Base-by-base conservation (phyloP, 2,329 filamentous ascomycete genomes). In the Endocalyx cinctus region DNA sequence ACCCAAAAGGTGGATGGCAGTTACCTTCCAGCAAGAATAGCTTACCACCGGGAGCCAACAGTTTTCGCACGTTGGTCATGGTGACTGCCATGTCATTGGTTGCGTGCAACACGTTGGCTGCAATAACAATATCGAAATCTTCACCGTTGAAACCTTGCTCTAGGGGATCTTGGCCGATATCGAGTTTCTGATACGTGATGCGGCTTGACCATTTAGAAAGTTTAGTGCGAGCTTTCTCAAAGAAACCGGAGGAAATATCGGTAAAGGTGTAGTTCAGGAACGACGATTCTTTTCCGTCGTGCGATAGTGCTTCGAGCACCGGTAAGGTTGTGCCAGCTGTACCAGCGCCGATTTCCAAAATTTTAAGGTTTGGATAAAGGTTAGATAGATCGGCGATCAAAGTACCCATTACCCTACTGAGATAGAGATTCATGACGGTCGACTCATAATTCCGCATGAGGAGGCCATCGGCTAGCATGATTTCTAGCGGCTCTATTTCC, bases 291-390 rank as follows among this genome's bases (percentile, higher is more conserved):
- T 22, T 26, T 13, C 33, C 27, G 11, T 43, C 38, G 46, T 51
- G 54, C 5, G 55, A 52, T 27, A 58, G 52, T 12, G 29, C 41
- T 13, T 47, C 47, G 14, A 59, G 53, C 4, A 48, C 50, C 3
- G 53, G 50, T 1, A 58, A 6, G 2, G 43, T 40, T 4, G 47
- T 37, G n/a, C n/a, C n/a, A n/a, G n/a, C n/a, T n/a, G n/a, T n/a
- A n/a, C n/a, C n/a, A n/a, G n/a, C n/a, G n/a, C 12, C 51, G 29
- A 55, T 39, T 19, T 53, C 47, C 6, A 55, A 36, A 19, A 51
- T 26, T 33, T 35, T 42, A 12, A 37, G 25, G 15, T 42, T 29
- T 2, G 44, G 45, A 5, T 49, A 37, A 10, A 41, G 37, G 25
- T 52, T 39, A 6, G 20, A 30, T 5, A 51, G 17, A 10, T 42